Percentiles rank a stretch among this genome's conserved stretches.
Evolutionary conservation across 2,329 filamentous ascomycete genomes (phyloP).

Genomic region (Calonectria pseudoreteaudii): DNA sequence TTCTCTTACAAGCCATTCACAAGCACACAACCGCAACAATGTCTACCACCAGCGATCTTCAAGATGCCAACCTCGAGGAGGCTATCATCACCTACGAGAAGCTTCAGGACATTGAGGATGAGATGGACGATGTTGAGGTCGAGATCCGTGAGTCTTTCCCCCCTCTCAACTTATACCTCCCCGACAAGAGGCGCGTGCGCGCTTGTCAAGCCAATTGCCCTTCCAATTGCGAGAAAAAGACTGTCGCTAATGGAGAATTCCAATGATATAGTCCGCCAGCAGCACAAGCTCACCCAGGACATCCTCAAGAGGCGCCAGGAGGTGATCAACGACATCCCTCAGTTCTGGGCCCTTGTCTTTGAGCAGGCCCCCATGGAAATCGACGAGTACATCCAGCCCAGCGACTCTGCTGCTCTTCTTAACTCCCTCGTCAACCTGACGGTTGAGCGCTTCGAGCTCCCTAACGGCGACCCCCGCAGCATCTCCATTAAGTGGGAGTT

Average conservation of each 20-base stretch:
- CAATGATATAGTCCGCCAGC: slow-evolving; percentile 73
- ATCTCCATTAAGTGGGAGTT: slow-evolving; percentile 84
- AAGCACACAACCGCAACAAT: slow-evolving; percentile 41
- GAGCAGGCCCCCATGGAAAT: slow-evolving; percentile 88
- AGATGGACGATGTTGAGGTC: slow-evolving; percentile 86
- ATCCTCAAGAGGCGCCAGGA: slow-evolving; percentile 83
- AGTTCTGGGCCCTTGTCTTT: slow-evolving; percentile 96
- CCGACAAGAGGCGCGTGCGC: not conserved
- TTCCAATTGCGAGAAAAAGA: not conserved
- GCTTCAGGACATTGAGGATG: slow-evolving; percentile 81
- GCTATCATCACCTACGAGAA: slow-evolving; percentile 75
- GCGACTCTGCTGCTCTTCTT: slow-evolving; percentile 80
- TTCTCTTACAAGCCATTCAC: not conserved
- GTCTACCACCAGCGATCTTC: slow-evolving; percentile 50
- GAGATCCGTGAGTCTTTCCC: slow-evolving; percentile 76
- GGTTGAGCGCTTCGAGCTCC: slow-evolving; percentile 85
- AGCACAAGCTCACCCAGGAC: slow-evolving; percentile 74
- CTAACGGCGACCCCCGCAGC: slow-evolving; percentile 82
- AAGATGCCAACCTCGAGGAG: slow-evolving; percentile 48
- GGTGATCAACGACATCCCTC: slow-evolving; percentile 77
- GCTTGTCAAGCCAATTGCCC: not conserved
- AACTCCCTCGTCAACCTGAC: slow-evolving; percentile 75
- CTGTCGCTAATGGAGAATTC: slow-evolving; percentile 7
- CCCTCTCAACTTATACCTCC: not conserved
- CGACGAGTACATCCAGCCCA: slow-evolving; percentile 87